phyloP scores from a whole-genome alignment of 352 stramenopile species.

The Pythium chondricola region DNA sequence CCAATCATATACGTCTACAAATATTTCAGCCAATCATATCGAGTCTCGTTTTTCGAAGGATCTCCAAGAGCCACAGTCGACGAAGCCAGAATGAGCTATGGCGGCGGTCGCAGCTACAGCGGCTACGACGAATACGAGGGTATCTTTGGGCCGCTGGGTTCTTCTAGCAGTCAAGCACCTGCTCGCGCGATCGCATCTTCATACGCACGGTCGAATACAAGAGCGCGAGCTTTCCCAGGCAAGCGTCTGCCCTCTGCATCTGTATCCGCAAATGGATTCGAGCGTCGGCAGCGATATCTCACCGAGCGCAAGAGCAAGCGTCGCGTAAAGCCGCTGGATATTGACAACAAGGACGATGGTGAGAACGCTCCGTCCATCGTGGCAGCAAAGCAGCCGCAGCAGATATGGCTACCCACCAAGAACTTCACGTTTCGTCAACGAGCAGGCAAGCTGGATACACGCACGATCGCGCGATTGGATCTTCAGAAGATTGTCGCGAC shows the following conservation, averaged over 20 bases:
- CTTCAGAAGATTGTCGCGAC: constrained; percentile 64
- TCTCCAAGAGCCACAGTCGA: constrained; percentile 11
- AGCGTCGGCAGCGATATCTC: constrained; percentile 17
- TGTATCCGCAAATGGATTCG: constrained; percentile 11
- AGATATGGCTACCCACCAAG: constrained; percentile 67
- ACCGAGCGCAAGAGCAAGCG: constrained; percentile 19
- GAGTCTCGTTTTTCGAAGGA: constrained; percentile 9
- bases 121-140: constrained; percentile 68
- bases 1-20: neutral
- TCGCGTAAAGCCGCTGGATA: constrained; percentile 11
- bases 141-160: constrained; percentile 43
- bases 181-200: neutral
- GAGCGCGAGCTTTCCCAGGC: neutral
- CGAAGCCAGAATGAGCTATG: neutral
- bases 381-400: constrained; percentile 14
- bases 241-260: neutral
- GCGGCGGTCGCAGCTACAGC: constrained; percentile 10
- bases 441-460: constrained; percentile 67
- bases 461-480: constrained; percentile 61
- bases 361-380: neutral
- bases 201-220: neutral
- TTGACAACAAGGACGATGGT: constrained; percentile 6
- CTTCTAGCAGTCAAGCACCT: constrained; percentile 1
- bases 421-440: constrained; percentile 72
- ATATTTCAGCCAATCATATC: constrained; percentile 11